Conservation (phyloP, 1,284 basidiomycete genomes). For the Marasmius oreades region DNA sequence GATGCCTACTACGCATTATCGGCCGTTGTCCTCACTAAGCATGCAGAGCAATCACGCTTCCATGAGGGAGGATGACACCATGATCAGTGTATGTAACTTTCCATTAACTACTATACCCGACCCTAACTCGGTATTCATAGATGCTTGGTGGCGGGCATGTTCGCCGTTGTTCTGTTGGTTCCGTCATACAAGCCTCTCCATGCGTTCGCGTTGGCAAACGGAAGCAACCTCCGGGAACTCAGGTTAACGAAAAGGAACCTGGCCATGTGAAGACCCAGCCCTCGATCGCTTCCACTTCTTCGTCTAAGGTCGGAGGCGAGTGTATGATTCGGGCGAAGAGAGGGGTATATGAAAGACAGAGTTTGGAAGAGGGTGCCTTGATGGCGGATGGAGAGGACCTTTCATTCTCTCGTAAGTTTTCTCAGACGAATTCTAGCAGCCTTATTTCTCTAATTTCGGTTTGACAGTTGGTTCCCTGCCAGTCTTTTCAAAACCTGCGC, state of each 20-base stretch:
- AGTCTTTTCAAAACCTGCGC: slow-evolving; percentile 57
- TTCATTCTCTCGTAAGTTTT: slow-evolving; percentile 48
- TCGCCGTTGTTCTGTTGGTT: slow-evolving; percentile 62
- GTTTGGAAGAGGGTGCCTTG: slow-evolving; percentile 60
- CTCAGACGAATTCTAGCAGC: too few relatives aligned
- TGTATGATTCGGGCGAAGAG: slow-evolving; percentile 62
- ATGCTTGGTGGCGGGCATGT: slow-evolving; percentile 76
- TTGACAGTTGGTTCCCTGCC: slow-evolving; percentile 38
- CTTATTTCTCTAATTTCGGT: neutral
- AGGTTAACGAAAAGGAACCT: slow-evolving; percentile 19
- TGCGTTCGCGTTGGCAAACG: slow-evolving; percentile 63
- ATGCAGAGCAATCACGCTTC: slow-evolving; percentile 47
- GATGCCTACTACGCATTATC: slow-evolving; percentile 44
- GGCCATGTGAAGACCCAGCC: slow-evolving; percentile 40
- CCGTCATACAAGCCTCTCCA: slow-evolving; percentile 67
- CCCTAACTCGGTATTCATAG: slow-evolving; percentile 31
- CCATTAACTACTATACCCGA: neutral
- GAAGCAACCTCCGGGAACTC: slow-evolving; percentile 39
- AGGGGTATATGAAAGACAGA: slow-evolving; percentile 62
- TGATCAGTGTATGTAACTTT: slow-evolving; percentile 60
- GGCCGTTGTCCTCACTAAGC: slow-evolving; percentile 64
- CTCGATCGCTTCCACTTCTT: slow-evolving; percentile 59
- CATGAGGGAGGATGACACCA: slow-evolving; percentile 68
- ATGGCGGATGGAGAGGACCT: slow-evolving; percentile 63
- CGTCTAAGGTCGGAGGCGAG: slow-evolving; percentile 59